A percentile compares a stretch with the other conserved stretches of the same genome.
Evolutionary conservation across 2,329 filamentous ascomycete genomes (phyloP).

Genomic region (Colletotrichum lupini): DNA sequence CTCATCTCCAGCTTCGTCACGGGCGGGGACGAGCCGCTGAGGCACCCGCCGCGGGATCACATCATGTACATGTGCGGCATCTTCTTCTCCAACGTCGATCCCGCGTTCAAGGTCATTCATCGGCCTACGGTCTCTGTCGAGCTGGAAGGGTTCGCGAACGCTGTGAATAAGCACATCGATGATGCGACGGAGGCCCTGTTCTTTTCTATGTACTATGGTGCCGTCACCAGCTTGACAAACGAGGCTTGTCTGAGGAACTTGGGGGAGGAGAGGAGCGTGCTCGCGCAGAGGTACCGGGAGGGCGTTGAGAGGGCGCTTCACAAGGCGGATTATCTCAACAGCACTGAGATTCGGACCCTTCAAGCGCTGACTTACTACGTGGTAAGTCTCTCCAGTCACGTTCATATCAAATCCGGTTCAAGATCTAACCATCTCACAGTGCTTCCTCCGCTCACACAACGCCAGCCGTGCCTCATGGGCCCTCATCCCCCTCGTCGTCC

Average conservation of each 20-base stretch:
- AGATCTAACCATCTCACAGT: slow-evolving; percentile 32
- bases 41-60: slow-evolving; percentile 51
- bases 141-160: slow-evolving; percentile 42
- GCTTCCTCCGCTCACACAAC: slow-evolving; percentile 50
- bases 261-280: slow-evolving; percentile 46
- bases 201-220: slow-evolving; percentile 57
- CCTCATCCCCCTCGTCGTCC: slow-evolving; percentile 52
- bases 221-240: slow-evolving; percentile 47
- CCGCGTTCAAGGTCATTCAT: slow-evolving; percentile 57
- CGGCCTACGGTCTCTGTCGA: slow-evolving; percentile 49
- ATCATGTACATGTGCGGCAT: slow-evolving; percentile 49
- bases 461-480: slow-evolving; percentile 55
- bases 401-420: no score
- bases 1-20: slow-evolving; percentile 35
- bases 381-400: slow-evolving; percentile 34
- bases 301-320: slow-evolving; percentile 51
- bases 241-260: slow-evolving; percentile 46
- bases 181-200: slow-evolving; percentile 48
- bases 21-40: slow-evolving; percentile 1
- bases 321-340: slow-evolving; percentile 56
- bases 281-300: slow-evolving; percentile 46
- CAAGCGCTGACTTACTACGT: slow-evolving; percentile 56
- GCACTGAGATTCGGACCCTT: slow-evolving; percentile 49
- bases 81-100: slow-evolving; percentile 55
- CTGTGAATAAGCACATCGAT: slow-evolving; percentile 39